Conservation (phyloP, 78 protist genomes). For the Tieghemostelium lacteum region DNA sequence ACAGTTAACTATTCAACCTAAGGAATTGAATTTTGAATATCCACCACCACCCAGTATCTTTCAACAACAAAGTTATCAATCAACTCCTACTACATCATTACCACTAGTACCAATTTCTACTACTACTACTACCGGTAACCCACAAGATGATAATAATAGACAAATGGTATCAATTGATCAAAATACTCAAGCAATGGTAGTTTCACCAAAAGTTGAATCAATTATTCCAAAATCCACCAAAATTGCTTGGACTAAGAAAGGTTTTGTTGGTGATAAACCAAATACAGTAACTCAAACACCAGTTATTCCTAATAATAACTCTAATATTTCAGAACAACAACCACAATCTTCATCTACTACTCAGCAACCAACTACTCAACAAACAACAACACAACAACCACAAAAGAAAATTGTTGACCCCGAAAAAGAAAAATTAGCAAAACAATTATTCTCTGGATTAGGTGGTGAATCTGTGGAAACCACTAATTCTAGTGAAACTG, state of each 20-base stretch:
- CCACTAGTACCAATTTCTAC: neutral
- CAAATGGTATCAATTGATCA: neutral
- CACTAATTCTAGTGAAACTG: neutral
- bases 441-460: slow-evolving; percentile 43
- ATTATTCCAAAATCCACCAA: slow-evolving; percentile 51
- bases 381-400: neutral
- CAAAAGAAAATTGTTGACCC: neutral
- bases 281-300: neutral
- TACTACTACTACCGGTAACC: neutral
- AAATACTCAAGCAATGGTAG: neutral
- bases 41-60: slow-evolving; percentile 47
- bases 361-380: slow-evolving; percentile 3
- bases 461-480: slow-evolving; percentile 4
- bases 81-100: neutral
- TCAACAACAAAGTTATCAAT: neutral
- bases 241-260: slow-evolving; percentile 74
- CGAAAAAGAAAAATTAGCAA: slow-evolving; percentile 64
- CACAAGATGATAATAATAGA: neutral
- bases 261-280: slow-evolving; percentile 35
- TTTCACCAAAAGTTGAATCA: neutral
- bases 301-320: neutral
- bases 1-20: slow-evolving; percentile 10
- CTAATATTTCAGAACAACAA: neutral
- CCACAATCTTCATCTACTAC: neutral
- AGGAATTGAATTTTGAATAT: slow-evolving; percentile 54